Evolutionary conservation across 1,284 basidiomycete genomes (phyloP).

Genomic region (Pulveroboletus sp.): DNA sequence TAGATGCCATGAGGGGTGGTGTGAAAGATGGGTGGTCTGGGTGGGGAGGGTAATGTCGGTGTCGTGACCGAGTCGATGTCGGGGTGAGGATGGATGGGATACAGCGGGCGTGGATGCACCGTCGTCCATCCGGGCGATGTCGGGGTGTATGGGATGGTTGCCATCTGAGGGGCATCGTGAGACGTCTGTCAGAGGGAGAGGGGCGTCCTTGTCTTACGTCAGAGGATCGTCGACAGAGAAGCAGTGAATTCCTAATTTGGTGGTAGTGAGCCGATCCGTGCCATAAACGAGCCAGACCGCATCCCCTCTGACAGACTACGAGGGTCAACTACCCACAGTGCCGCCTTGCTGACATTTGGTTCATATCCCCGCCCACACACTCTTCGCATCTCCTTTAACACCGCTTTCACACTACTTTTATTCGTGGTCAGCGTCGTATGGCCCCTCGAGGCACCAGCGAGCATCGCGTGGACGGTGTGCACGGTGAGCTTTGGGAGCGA

Average conservation of each 20-base stretch:
- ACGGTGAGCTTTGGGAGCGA: conserved; percentile 44
- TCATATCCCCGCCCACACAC: conserved; percentile 1
- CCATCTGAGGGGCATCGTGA: too few relatives aligned
- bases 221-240: too few relatives aligned
- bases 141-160: conserved; percentile 19
- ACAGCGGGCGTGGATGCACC: conserved; percentile 19
- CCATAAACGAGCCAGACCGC: conserved; percentile 31
- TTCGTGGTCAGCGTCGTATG: conserved; percentile 85
- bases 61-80: conserved; percentile 1
- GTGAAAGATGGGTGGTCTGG: conserved; percentile 21
- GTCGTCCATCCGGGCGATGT: conserved; percentile 19
- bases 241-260: too few relatives aligned
- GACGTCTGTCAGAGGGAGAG: too few relatives aligned
- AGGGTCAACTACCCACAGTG: conserved; percentile 72
- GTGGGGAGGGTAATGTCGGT: conserved; percentile 18
- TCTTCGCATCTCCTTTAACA: conserved; percentile 48
- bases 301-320: conserved; percentile 73
- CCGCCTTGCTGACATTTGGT: conserved; percentile 35
- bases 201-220: too few relatives aligned
- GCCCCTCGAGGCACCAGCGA: conserved; percentile 62
- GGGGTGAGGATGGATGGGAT: conserved; percentile 12
- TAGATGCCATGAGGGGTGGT: conserved; percentile 29
- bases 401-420: conserved; percentile 69
- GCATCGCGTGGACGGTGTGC: conserved; percentile 67
- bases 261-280: too few relatives aligned